Conservation (phyloP, 371 early-diverging fungal genomes). For the Blakeslea trispora region DNA sequence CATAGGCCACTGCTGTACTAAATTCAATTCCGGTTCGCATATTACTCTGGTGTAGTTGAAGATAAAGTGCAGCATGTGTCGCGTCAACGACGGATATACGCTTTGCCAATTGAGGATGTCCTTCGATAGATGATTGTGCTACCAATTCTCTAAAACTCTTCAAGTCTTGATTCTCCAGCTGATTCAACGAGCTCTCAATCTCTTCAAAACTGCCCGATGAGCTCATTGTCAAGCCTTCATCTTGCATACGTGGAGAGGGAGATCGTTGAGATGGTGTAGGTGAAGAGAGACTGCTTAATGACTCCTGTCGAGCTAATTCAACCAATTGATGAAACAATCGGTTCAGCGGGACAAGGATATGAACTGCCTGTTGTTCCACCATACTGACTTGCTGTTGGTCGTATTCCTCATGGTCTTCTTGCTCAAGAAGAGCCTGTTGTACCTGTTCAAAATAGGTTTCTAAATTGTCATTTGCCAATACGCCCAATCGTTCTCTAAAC, state of each 20-base stretch:
- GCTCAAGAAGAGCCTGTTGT: background rate
- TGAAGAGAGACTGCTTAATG: background rate
- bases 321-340: conserved; percentile 13
- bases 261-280: background rate
- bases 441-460: background rate
- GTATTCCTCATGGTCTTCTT: background rate
- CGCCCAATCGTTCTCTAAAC: conserved; percentile 3
- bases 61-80: conserved; percentile 30
- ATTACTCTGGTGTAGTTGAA: conserved; percentile 18
- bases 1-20: conserved; percentile 11
- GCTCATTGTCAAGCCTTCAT: conserved; percentile 1
- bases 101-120: conserved; percentile 18
- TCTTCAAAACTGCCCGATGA: conserved; percentile 7
- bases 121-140: conserved; percentile 7
- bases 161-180: background rate
- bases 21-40: conserved; percentile 8
- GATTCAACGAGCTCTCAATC: conserved; percentile 4
- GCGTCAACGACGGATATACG: conserved; percentile 35
- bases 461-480: background rate
- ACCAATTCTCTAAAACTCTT: conserved; percentile 16
- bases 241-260: conserved; percentile 10
- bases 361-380: background rate
- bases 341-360: conserved; percentile 3
- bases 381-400: conserved; percentile 1
- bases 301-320: conserved; percentile 9